phyloP scores from a whole-genome alignment of 345 rosid species.

The Arabidopsis arenosa region DNA sequence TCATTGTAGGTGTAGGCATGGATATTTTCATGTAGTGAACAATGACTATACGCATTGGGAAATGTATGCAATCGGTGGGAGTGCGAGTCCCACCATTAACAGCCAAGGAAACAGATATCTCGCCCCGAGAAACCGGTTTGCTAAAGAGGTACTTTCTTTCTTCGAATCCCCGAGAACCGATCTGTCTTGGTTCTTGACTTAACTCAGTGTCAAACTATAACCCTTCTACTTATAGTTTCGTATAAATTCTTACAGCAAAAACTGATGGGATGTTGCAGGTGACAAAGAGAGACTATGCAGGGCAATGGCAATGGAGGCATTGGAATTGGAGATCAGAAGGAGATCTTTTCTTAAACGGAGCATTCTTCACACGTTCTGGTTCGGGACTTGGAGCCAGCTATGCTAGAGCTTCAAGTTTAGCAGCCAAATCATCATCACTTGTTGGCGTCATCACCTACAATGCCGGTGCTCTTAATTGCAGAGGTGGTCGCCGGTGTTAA shows the following conservation, averaged over 20 bases:
- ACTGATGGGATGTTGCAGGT: conserved; percentile 49
- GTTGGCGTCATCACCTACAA: conserved; percentile 56
- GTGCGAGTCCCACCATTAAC: conserved; percentile 96
- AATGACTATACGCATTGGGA: conserved; percentile 99
- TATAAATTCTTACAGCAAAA: neutral
- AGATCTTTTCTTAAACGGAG: conserved; percentile 64
- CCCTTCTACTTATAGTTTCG: neutral
- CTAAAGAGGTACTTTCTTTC: conserved; percentile 54
- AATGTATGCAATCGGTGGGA: conserved; percentile 99
- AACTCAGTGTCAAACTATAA: neutral
- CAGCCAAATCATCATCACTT: conserved; percentile 62
- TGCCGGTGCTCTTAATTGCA: conserved; percentile 63
- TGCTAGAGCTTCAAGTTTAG: conserved; percentile 74
- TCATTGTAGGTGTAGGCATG: conserved; percentile 82
- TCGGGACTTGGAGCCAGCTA: conserved; percentile 55
- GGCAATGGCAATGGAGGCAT: conserved; percentile 46
- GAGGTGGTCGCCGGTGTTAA: conserved; percentile 61
- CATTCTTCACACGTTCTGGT: conserved; percentile 65
- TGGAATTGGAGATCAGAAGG: conserved; percentile 82
- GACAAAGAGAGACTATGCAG: conserved; percentile 59
- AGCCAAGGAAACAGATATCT: conserved; percentile 96
- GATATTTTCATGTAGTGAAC: conserved; percentile 98
- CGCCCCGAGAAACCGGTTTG: conserved; percentile 80
- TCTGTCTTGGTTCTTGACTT: neutral
- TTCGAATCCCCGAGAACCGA: neutral